Percentiles rank a stretch among this genome's conserved stretches.
phyloP scores from a whole-genome alignment of 1,284 basidiomycete species.

The Xerocomus minutiporus region DNA sequence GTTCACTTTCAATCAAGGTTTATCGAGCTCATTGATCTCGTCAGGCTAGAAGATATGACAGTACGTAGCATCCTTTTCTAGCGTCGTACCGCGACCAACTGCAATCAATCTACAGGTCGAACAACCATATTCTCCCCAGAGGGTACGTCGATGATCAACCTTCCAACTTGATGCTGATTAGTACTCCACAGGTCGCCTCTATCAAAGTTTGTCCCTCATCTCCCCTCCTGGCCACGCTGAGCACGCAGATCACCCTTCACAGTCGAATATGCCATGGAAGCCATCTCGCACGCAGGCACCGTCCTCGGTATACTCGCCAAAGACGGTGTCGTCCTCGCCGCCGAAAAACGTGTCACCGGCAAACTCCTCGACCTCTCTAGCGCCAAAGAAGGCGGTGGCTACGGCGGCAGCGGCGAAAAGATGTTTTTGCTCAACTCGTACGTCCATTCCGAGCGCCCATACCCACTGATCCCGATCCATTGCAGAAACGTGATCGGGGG shows the following conservation, averaged over 20 bases:
- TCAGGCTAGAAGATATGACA: constrained; percentile 87
- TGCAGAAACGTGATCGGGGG: constrained; percentile 90
- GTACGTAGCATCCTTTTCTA: constrained; percentile 43
- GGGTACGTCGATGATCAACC: constrained; percentile 47
- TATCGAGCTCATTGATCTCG: background rate
- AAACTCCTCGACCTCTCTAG: constrained; percentile 90
- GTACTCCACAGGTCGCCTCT: constrained; percentile 65
- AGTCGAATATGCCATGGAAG: constrained; percentile 99
- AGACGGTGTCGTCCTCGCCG: constrained; percentile 95
- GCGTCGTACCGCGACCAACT: constrained; percentile 6
- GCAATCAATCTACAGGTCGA: constrained; percentile 52
- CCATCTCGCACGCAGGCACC: constrained; percentile 95
- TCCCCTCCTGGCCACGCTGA: background rate
- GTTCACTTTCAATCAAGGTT: background rate
- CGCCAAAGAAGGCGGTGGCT: constrained; percentile 76
- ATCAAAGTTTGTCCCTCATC: constrained; percentile 66
- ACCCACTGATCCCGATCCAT: background rate
- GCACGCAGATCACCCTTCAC: constrained; percentile 6
- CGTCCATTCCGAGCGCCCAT: constrained; percentile 31
- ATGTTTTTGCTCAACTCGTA: constrained; percentile 90
- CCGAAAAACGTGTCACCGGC: constrained; percentile 98
- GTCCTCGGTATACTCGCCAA: constrained; percentile 93
- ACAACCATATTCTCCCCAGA: constrained; percentile 97
- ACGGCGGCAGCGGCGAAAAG: constrained; percentile 95
- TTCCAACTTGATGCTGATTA: background rate